Conservation (phyloP, 306 rosid genomes). For the Delonix regia region DNA sequence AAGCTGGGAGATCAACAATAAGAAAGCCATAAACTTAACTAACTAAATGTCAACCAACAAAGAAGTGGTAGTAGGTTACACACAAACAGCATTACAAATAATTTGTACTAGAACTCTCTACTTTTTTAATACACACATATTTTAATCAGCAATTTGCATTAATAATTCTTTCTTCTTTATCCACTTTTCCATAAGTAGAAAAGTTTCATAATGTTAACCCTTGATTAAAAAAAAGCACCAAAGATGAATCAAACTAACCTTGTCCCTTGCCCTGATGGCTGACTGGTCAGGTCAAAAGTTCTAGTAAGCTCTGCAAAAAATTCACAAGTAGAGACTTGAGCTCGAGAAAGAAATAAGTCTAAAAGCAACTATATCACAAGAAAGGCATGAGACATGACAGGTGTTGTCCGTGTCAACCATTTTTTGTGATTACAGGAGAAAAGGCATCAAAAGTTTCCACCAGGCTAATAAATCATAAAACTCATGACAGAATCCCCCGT, state of each 20-base stretch:
- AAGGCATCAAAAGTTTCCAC: slow-evolving; percentile 38
- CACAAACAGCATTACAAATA: slow-evolving; percentile 66
- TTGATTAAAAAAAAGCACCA: slow-evolving; percentile 32
- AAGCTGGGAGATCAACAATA: slow-evolving; percentile 47
- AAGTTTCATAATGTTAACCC: slow-evolving; percentile 19
- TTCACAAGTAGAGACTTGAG: slow-evolving; percentile 42
- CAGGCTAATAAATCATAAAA: slow-evolving; percentile 36
- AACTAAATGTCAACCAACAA: slow-evolving; percentile 77
- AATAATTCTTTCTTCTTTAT: slow-evolving; percentile 29
- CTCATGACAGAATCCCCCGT: slow-evolving; percentile 38
- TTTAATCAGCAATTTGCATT: slow-evolving; percentile 27
- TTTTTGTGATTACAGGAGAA: slow-evolving; percentile 43
- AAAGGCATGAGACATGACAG: slow-evolving; percentile 64
- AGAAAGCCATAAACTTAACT: slow-evolving; percentile 45
- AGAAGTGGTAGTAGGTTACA: slow-evolving; percentile 71
- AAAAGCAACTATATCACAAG: slow-evolving; percentile 68
- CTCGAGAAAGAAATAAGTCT: slow-evolving; percentile 38
- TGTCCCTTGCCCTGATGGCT: slow-evolving; percentile 46
- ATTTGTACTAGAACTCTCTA: slow-evolving; percentile 55
- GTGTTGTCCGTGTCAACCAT: slow-evolving; percentile 47
- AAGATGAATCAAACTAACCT: slow-evolving; percentile 54
- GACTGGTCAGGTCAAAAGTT: slow-evolving; percentile 52
- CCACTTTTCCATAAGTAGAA: slow-evolving; percentile 38
- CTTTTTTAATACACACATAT: slow-evolving; percentile 31
- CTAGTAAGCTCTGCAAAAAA: slow-evolving; percentile 55